Percentiles rank a stretch among this genome's conserved stretches.
Evolutionary conservation across 352 stramenopile genomes (phyloP).

Genomic region (Globisporangium spiculum): DNA sequence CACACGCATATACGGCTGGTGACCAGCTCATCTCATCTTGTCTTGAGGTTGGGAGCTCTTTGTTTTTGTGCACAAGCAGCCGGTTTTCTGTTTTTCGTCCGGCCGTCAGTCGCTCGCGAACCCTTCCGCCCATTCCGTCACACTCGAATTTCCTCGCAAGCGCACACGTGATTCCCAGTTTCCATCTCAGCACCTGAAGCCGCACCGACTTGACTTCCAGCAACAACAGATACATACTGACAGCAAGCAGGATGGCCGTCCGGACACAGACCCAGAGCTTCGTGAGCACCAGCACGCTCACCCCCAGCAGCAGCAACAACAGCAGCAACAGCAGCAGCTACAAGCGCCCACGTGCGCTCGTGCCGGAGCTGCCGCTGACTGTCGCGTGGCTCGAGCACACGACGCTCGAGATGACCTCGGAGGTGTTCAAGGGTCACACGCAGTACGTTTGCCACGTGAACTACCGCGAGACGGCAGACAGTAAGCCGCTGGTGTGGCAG

Average conservation of each 20-base stretch:
- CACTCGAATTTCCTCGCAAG: neutral
- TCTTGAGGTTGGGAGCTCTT: neutral
- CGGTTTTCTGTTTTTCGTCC: neutral
- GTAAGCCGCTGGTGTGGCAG: neutral
- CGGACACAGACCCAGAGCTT: neutral
- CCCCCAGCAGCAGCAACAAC: neutral
- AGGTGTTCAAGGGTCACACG: neutral
- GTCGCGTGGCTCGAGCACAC: conserved; percentile 16
- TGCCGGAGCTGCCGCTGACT: neutral
- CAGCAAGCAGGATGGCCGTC: neutral
- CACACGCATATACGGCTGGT: neutral
- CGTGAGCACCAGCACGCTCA: neutral
- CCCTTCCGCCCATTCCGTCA: neutral
- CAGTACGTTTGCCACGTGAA: conserved; percentile 10
- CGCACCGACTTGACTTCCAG: too few species aligned
- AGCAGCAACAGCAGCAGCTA: conserved; percentile 1
- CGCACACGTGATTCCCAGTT: neutral
- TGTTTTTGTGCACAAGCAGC: neutral
- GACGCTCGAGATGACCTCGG: conserved; percentile 12
- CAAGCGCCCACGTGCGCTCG: conserved; percentile 1
- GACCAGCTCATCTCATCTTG: neutral
- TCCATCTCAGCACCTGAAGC: neutral
- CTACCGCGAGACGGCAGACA: conserved; percentile 2
- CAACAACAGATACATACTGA: too few species aligned
- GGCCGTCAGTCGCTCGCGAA: neutral